phyloP scores from a whole-genome alignment of 805 yeast genomes.

The Ogataea polymorpha region DNA sequence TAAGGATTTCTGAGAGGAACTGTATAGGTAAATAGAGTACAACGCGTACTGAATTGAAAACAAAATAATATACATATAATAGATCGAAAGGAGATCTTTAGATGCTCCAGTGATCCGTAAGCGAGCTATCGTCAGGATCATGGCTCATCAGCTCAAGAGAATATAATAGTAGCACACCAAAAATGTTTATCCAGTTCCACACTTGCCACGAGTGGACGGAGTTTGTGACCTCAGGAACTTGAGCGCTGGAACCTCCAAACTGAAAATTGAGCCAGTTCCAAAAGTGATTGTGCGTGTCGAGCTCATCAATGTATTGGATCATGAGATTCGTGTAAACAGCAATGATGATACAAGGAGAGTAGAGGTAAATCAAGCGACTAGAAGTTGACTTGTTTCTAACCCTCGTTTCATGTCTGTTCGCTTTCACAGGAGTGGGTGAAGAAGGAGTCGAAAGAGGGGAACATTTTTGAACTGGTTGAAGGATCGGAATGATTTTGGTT shows the following conservation, averaged over 20 bases:
- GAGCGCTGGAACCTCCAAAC: conserved; percentile 9
- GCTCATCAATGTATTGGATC: conserved; percentile 80
- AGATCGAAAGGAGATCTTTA: neutral
- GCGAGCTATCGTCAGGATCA: conserved; percentile 34
- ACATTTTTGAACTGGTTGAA: conserved; percentile 29
- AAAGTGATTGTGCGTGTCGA: conserved; percentile 50
- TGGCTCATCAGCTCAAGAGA: conserved; percentile 63
- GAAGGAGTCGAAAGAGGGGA: conserved; percentile 22
- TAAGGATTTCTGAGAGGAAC: conserved; percentile 21
- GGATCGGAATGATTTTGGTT: conserved; percentile 80
- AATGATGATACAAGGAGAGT: conserved; percentile 89
- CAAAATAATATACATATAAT: conserved; percentile 5
- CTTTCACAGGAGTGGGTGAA: conserved; percentile 20
- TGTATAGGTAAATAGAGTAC: conserved; percentile 2
- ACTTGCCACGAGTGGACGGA: conserved; percentile 78
- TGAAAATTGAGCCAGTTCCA: conserved; percentile 32
- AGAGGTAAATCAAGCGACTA: conserved; percentile 70
- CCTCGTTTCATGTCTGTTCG: neutral
- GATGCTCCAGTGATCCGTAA: conserved; percentile 32
- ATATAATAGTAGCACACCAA: conserved; percentile 74
- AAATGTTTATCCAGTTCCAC: conserved; percentile 96
- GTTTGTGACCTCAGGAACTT: conserved; percentile 1
- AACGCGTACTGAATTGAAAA: conserved; percentile 4
- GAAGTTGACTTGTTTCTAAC: conserved; percentile 24
- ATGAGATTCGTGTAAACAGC: conserved; percentile 94